These are phyloP conservation scores for Vishniacozyma victoriae DNA, from an alignment of 768 basidiomycete species.

Conservation along the genomic window DNA sequence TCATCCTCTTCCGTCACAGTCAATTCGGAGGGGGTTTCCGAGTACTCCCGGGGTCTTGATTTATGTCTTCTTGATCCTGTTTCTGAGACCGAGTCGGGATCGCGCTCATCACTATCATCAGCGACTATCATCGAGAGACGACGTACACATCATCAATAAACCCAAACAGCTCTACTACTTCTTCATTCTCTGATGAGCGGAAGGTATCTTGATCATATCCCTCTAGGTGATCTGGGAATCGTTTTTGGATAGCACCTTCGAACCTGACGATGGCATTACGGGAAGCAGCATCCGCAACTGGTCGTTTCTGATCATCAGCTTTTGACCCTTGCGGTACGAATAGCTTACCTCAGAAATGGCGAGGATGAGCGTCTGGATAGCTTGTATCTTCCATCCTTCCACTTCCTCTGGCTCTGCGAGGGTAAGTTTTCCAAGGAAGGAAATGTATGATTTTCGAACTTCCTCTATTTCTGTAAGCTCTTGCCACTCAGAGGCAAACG, in stretches of 20 bases:
- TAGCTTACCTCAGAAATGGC: conserved; percentile 3
- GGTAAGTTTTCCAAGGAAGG: conserved; percentile 59
- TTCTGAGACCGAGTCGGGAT: not conserved
- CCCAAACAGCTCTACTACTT: conserved; percentile 20
- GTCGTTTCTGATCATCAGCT: conserved; percentile 53
- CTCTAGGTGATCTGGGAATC: conserved; percentile 64
- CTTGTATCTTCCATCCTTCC: conserved; percentile 3
- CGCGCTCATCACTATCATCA: not conserved
- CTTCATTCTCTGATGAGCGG: conserved; percentile 10
- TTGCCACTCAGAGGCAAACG: not conserved
- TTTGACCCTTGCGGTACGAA: not conserved
- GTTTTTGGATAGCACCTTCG: conserved; percentile 60
- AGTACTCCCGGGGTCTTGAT: conserved; percentile 10
- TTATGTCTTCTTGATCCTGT: conserved; percentile 5
- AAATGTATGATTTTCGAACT: conserved; percentile 60
- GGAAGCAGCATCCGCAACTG: conserved; percentile 55
- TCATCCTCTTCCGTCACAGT: not conserved
- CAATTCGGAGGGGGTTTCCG: not conserved
- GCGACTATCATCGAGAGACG: not conserved
- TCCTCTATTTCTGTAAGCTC: conserved; percentile 50
- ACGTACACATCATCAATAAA: conserved; percentile 34
- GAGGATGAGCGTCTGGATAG: conserved; percentile 1
- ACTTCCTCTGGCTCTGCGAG: conserved; percentile 61
- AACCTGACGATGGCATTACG: conserved; percentile 70
- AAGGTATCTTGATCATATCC: conserved; percentile 50